A percentile compares a stretch with the other conserved stretches of the same genome.
Conservation (phyloP, 139 green algal species). For the Chlamydomonas sp. region DNA sequence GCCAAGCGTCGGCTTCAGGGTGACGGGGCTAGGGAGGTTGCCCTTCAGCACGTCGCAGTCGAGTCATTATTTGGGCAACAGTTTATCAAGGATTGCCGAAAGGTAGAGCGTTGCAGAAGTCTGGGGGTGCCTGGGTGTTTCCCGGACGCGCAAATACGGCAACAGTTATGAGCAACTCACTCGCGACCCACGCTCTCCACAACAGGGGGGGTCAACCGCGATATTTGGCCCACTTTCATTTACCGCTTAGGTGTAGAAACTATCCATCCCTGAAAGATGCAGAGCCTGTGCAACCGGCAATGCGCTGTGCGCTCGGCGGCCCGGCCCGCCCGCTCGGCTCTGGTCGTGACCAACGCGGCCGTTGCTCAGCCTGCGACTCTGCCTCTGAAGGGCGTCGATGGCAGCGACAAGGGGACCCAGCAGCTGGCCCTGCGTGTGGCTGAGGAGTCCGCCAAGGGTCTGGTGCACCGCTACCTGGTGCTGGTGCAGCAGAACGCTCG, state of each 20-base stretch:
- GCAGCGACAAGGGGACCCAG: constrained; percentile 63
- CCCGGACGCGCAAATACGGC: neutral
- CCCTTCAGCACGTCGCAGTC: too few species aligned
- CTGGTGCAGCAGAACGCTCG: constrained; percentile 84
- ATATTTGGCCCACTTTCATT: neutral
- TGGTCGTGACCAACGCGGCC: constrained; percentile 57
- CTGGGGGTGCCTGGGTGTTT: too few species aligned
- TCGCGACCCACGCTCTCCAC: too few species aligned
- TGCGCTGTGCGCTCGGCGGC: neutral
- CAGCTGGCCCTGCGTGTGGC: constrained; percentile 83
- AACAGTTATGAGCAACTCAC: neutral
- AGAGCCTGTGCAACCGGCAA: constrained; percentile 30
- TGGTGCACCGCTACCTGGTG: constrained; percentile 95
- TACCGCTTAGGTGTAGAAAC: neutral
- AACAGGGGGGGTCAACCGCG: too few species aligned
- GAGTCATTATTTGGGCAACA: too few species aligned
- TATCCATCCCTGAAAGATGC: neutral
- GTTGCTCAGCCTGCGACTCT: constrained; percentile 65
- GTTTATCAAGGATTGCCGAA: too few species aligned
- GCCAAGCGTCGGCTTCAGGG: too few species aligned
- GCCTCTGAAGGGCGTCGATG: constrained; percentile 74
- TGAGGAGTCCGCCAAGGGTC: constrained; percentile 77
- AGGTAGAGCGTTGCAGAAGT: too few species aligned
- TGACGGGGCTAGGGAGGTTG: too few species aligned
- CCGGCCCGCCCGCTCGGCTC: neutral